These are phyloP conservation scores for Canavalia ensiformis DNA, from an alignment of 306 rosid species.

Conservation along the genomic window DNA sequence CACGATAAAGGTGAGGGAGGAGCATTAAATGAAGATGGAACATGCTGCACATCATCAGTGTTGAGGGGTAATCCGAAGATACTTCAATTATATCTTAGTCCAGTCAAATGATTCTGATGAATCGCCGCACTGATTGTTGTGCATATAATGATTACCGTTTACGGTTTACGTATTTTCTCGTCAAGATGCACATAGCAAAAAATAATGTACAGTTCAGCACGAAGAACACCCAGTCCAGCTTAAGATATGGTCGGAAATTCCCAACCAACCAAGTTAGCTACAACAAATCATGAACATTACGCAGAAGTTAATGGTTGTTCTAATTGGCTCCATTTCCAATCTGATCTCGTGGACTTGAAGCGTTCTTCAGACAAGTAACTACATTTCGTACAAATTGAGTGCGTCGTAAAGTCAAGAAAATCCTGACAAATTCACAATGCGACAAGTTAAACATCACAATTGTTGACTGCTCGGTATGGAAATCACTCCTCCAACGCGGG, in stretches of 20 bases:
- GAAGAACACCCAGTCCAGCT: neutral
- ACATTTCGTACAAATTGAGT: neutral
- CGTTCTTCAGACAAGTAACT: neutral
- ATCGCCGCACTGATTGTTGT: neutral
- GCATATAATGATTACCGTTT: constrained; percentile 23
- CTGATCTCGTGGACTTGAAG: neutral
- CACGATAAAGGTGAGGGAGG: constrained; percentile 50
- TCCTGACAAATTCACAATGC: no score
- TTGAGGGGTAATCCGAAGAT: constrained; percentile 25
- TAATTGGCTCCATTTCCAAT: neutral
- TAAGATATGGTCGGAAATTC: neutral
- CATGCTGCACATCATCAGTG: constrained; percentile 3
- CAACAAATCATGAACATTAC: neutral
- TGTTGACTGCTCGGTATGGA: neutral
- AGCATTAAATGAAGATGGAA: constrained; percentile 47
- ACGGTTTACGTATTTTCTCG: neutral
- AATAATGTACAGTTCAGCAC: neutral
- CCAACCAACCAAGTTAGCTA: neutral
- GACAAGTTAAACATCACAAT: neutral
- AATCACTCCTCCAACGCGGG: neutral
- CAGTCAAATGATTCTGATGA: neutral
- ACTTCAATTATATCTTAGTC: constrained; percentile 30
- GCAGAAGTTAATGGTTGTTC: neutral
- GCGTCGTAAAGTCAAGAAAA: no score
- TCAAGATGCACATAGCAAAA: constrained; percentile 14